These are phyloP conservation scores for Eimeria falciformis DNA, from an alignment of 169 alveolate genomes.

Conservation along the genomic window DNA sequence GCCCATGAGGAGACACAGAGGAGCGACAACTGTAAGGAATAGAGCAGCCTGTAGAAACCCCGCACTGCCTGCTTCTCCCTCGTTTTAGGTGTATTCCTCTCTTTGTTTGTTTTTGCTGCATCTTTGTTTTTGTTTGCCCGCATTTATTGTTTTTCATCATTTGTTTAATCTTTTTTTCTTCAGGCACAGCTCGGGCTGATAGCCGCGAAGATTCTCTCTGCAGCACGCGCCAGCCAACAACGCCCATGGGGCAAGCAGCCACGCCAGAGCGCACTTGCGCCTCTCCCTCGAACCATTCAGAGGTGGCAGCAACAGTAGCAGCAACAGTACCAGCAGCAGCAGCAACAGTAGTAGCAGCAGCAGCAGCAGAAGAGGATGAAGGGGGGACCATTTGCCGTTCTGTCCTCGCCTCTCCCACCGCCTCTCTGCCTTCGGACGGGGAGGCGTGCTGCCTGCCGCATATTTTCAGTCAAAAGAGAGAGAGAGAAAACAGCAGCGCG, in stretches of 20 bases:
- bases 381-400: neutral
- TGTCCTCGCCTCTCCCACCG: conserved; percentile 9
- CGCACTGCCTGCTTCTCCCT: too few relatives aligned
- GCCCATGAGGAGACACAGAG: neutral
- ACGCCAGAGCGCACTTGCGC: conserved; percentile 46
- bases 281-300: conserved; percentile 37
- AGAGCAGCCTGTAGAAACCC: too few relatives aligned
- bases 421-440: conserved; percentile 36
- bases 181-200: conserved; percentile 5
- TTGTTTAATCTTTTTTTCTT: neutral
- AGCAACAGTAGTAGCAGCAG: conserved; percentile 13
- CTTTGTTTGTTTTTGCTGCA: too few relatives aligned
- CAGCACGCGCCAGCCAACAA: conserved; percentile 67
- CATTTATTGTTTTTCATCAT: neutral
- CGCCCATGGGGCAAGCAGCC: conserved; percentile 23
- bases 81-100: too few relatives aligned
- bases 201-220: conserved; percentile 56
- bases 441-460: conserved; percentile 15
- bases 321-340: conserved; percentile 31
- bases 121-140: too few relatives aligned
- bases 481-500: neutral
- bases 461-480: neutral
- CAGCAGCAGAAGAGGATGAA: conserved; percentile 25
- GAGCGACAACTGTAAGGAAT: too few relatives aligned
- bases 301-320: neutral